Base-by-base conservation (phyloP, 108 stramenopile genomes). In the Nitzschia inconspicua region DNA sequence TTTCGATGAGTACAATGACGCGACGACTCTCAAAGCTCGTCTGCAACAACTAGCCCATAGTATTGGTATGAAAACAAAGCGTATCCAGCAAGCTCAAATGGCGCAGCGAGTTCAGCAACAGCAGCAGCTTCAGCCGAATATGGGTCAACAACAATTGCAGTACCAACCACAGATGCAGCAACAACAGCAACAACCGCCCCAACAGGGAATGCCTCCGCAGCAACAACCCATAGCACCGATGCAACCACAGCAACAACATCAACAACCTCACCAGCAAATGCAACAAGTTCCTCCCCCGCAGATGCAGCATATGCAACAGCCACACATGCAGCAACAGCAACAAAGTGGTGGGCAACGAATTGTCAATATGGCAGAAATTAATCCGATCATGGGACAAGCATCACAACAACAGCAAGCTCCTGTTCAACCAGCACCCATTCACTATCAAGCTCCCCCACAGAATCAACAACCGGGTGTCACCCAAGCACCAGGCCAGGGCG, bases 1-100 rank as follows among this genome's bases (percentile, higher is more conserved):
- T 1, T 91, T 93, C 56, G 90, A 85, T 14, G 94, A 92, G 44
- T 98, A 98, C 65, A 93, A 88, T 68, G 89, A 98, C 65, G 75
- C 76, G 20, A 58, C 50, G 18, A 96, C 95, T n/a, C 64, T 98
- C 35, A 98, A 98, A 67, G 82, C 89, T 60, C 74, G 97, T 8
- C 73, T 98, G 62, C 97, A 98, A 57, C 83, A 89, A 47, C 68
- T 98, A 16, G 97, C 97, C 2, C 86, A 94, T 60, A 86, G 77
- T 58, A 95, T 95, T 65, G 94, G 96, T 8, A 85, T 84, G 78
- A 93, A 88, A 47, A 86, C 89, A 25, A 87, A 86, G 61, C 57
- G 70, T 42, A 72, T 84, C 61, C 82, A 83, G 49, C 83, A 83
- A 50, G 57, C 40, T 13, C 83, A 82, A 53, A 78, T 67, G 44